A percentile compares a stretch with the other conserved stretches of the same genome.
These are phyloP conservation scores for Diaporthe helianthi DNA, from an alignment of 2,329 filamentous ascomycete genomes.

Conservation along the genomic window DNA sequence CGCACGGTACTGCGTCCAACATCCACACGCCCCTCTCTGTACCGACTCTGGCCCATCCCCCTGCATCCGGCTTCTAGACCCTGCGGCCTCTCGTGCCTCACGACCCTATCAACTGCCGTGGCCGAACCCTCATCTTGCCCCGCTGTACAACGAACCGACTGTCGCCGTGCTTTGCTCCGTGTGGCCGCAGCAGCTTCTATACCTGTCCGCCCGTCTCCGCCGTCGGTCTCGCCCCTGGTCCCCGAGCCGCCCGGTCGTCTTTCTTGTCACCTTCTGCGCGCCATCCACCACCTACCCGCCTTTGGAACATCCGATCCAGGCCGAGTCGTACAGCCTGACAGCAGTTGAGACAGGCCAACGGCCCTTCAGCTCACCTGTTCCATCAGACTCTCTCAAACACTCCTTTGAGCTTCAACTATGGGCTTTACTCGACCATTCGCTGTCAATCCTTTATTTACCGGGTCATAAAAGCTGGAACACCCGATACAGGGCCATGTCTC, in stretches of 20 bases:
- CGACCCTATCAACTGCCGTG: slow-evolving; percentile 25
- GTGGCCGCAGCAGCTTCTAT: slow-evolving; percentile 29
- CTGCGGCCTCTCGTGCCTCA: slow-evolving; percentile 26
- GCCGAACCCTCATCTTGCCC: slow-evolving; percentile 19
- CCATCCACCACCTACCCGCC: background rate
- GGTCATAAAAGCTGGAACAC: slow-evolving; percentile 35
- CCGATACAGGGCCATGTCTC: slow-evolving; percentile 32
- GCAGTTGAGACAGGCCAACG: slow-evolving; percentile 11
- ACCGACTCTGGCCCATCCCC: slow-evolving; percentile 28
- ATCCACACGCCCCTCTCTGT: slow-evolving; percentile 32
- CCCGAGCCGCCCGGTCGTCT: slow-evolving; percentile 26
- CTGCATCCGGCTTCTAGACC: slow-evolving; percentile 22
- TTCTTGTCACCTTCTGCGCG: slow-evolving; percentile 10
- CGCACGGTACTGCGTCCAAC: slow-evolving; percentile 5
- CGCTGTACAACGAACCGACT: slow-evolving; percentile 30
- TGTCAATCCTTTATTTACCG: slow-evolving; percentile 33
- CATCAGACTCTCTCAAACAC: background rate
- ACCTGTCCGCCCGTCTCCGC: slow-evolving; percentile 25
- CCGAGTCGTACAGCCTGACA: slow-evolving; percentile 3
- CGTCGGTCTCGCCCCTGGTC: slow-evolving; percentile 17
- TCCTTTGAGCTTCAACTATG: slow-evolving; percentile 32
- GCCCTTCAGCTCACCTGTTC: slow-evolving; percentile 3
- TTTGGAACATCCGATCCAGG: background rate
- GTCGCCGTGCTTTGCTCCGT: slow-evolving; percentile 25
- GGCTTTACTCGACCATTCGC: slow-evolving; percentile 31